phyloP scores from a whole-genome alignment of 768 basidiomycete species.

The Russula lepida region DNA sequence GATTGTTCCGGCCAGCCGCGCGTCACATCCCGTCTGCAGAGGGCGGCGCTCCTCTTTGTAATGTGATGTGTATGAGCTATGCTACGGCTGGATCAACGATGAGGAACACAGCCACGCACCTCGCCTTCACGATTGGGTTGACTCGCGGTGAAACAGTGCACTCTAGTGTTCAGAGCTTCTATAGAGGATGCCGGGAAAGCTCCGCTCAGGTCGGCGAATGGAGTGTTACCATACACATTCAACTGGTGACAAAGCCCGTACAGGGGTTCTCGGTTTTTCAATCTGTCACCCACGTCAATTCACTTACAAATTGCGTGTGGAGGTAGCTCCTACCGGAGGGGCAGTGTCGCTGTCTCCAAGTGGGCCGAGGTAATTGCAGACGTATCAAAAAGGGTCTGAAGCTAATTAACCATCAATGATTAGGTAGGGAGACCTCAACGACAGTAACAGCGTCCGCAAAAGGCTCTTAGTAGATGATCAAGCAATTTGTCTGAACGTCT shows the following conservation, averaged over 20 bases:
- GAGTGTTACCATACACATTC: constrained; percentile 44
- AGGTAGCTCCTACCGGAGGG: constrained; percentile 24
- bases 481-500: neutral
- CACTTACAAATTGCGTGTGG: neutral
- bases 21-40: constrained; percentile 45
- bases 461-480: neutral
- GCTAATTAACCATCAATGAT: constrained; percentile 16
- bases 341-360: constrained; percentile 31
- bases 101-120: constrained; percentile 6
- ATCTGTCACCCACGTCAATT: constrained; percentile 24
- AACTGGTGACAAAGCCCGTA: constrained; percentile 39
- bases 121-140: neutral
- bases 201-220: constrained; percentile 51
- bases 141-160: constrained; percentile 37
- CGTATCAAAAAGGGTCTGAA: constrained; percentile 25
- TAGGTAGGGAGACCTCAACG: neutral
- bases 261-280: constrained; percentile 33
- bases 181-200: constrained; percentile 36
- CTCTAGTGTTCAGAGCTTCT: constrained; percentile 24
- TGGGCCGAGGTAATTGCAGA: constrained; percentile 33
- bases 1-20: constrained; percentile 45
- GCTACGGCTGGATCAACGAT: neutral
- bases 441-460: neutral
- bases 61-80: constrained; percentile 4
- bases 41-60: constrained; percentile 22